Percentiles rank a stretch among this genome's conserved stretches.
Evolutionary conservation across 1,284 basidiomycete genomes (phyloP).

Genomic region (Albatrellus sp.): DNA sequence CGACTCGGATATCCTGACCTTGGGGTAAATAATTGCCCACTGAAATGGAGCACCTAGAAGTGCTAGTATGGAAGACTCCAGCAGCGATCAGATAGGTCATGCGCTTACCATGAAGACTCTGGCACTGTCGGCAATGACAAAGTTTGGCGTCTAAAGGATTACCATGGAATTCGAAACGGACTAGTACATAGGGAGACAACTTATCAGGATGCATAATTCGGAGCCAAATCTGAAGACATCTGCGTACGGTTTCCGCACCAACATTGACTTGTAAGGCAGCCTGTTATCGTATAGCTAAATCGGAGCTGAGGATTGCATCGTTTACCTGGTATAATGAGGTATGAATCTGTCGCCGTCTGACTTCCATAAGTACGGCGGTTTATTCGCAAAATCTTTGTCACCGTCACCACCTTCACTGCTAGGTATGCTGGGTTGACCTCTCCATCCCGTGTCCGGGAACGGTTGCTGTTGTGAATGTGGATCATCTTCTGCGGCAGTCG

Average conservation of each 20-base stretch:
- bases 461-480: slow-evolving; percentile 5
- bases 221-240: neutral
- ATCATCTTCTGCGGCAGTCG: neutral
- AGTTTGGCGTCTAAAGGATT: slow-evolving; percentile 22
- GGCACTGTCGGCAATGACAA: slow-evolving; percentile 22
- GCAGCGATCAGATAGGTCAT: too few species aligned
- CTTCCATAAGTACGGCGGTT: slow-evolving; percentile 21
- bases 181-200: neutral
- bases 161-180: slow-evolving; percentile 21
- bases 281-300: neutral
- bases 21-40: slow-evolving; percentile 14
- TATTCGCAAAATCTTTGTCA: slow-evolving; percentile 19
- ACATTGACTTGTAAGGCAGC: slow-evolving; percentile 15
- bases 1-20: neutral
- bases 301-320: neutral
- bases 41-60: slow-evolving; percentile 20
- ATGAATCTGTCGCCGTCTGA: slow-evolving; percentile 17
- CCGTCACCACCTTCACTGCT: slow-evolving; percentile 16
- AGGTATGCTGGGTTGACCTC: slow-evolving; percentile 14
- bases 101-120: slow-evolving; percentile 15
- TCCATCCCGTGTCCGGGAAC: slow-evolving; percentile 20
- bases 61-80: neutral
- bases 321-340: slow-evolving; percentile 17
- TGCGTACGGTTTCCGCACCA: slow-evolving; percentile 18
- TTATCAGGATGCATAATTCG: neutral